Evolutionary conservation across 2,329 filamentous ascomycete genomes (phyloP).

Genomic region (Paecilomyces fulvus): DNA sequence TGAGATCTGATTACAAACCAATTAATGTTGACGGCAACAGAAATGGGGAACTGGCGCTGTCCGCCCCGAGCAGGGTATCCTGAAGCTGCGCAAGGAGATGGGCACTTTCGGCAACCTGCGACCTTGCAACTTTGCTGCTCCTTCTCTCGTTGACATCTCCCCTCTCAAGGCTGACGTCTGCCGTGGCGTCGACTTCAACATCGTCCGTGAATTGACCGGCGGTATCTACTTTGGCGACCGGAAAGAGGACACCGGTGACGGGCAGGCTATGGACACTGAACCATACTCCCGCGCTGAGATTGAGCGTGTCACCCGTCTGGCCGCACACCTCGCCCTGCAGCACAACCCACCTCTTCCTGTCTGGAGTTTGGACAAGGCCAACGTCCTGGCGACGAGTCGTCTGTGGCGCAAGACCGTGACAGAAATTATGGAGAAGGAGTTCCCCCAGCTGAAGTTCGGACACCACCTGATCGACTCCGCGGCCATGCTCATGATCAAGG

Average conservation of each 20-base stretch:
- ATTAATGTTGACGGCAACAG: conserved; percentile 22
- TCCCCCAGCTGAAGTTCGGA: conserved; percentile 71
- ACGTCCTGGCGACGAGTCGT: conserved; percentile 82
- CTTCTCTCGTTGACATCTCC: conserved; percentile 72
- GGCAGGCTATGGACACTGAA: conserved; percentile 75
- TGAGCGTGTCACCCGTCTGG: conserved; percentile 76
- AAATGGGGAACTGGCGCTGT: conserved; percentile 89
- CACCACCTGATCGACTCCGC: conserved; percentile 93
- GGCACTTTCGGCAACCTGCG: conserved; percentile 90
- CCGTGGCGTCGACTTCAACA: conserved; percentile 81
- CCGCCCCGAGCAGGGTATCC: conserved; percentile 85
- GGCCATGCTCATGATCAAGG: conserved; percentile 98
- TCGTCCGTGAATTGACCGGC: conserved; percentile 84
- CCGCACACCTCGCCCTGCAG: conserved; percentile 69
- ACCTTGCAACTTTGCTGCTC: conserved; percentile 90
- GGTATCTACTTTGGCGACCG: conserved; percentile 94
- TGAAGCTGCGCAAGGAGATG: conserved; percentile 87
- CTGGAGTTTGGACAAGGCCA: conserved; percentile 90
- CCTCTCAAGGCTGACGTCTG: conserved; percentile 81
- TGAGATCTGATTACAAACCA: conserved; percentile 1
- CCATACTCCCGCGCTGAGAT: conserved; percentile 79
- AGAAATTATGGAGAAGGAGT: conserved; percentile 80
- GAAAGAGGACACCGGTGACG: conserved; percentile 64
- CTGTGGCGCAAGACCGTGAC: conserved; percentile 83
- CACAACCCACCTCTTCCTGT: conserved; percentile 69